Conservation (phyloP, 169 alveolate genomes). For the Eimeria praecox region DNA sequence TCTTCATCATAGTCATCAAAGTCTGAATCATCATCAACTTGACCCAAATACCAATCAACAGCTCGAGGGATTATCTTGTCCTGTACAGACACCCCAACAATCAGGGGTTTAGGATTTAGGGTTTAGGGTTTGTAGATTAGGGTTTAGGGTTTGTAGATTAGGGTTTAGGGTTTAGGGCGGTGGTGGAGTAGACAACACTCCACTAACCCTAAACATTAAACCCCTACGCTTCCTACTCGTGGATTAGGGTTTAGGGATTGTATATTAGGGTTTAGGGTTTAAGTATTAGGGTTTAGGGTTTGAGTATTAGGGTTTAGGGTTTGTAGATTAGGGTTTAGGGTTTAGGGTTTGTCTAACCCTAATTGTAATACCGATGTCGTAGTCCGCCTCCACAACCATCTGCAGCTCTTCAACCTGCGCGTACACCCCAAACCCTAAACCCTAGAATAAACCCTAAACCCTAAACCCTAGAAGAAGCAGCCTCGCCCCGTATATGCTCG, state of each 20-base stretch:
- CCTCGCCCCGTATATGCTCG: too few species aligned
- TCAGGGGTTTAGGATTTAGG: too few species aligned
- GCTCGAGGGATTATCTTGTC: conserved; percentile 79
- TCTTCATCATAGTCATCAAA: conserved; percentile 68
- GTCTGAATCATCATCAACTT: conserved; percentile 67
- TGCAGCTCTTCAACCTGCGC: conserved; percentile 67
- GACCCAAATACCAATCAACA: conserved; percentile 79
- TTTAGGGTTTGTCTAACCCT: conserved; percentile 40
- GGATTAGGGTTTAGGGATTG: too few species aligned
- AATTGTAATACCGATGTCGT: conserved; percentile 67
- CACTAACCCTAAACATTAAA: neutral
- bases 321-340: too few species aligned
- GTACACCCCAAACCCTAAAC: neutral
- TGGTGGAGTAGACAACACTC: neutral
- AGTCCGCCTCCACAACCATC: conserved; percentile 82
- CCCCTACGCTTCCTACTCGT: too few species aligned
- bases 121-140: too few species aligned
- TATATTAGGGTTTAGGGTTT: too few species aligned
- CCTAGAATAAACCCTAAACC: too few species aligned
- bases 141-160: neutral
- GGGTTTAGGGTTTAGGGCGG: neutral
- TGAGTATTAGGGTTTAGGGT: too few species aligned
- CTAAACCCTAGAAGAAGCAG: too few species aligned
- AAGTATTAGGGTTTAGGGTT: too few species aligned
- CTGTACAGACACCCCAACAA: conserved; percentile 25